Percentiles rank a stretch among this genome's conserved stretches.
phyloP scores from a whole-genome alignment of 1,284 basidiomycete species.

The Omphalotus olearius region DNA sequence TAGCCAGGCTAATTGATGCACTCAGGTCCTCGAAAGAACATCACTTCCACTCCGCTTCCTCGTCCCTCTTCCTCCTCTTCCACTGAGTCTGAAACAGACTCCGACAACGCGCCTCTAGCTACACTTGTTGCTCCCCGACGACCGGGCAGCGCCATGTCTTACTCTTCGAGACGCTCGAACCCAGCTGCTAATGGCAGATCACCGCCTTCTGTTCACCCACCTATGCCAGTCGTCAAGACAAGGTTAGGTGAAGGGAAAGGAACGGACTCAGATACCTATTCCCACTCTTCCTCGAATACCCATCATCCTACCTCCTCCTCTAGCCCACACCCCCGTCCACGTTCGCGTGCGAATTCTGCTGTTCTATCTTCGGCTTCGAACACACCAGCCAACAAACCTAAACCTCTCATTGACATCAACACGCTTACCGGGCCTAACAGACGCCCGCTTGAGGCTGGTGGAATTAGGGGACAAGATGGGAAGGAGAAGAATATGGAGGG shows the following conservation, averaged over 20 bases:
- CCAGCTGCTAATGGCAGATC: constrained; percentile 4
- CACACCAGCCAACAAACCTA: constrained; percentile 17
- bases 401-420: constrained; percentile 43
- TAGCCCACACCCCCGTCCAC: no score
- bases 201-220: constrained; percentile 5
- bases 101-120: constrained; percentile 41
- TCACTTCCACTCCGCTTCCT: no score
- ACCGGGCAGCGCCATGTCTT: constrained; percentile 35
- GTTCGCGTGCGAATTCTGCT: no score
- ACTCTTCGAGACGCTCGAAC: constrained; percentile 16
- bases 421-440: constrained; percentile 30
- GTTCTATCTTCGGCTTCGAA: no score
- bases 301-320: no score
- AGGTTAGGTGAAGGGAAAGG: neutral
- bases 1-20: neutral
- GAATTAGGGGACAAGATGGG: neutral
- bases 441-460: constrained; percentile 18
- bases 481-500: constrained; percentile 24
- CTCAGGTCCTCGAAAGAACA: neutral
- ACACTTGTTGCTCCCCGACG: constrained; percentile 36
- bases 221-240: no score
- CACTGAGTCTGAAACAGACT: constrained; percentile 32
- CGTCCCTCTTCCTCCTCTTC: neutral
- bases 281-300: no score
- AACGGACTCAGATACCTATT: neutral